Evolutionary conservation across 805 yeast species (phyloP), one percentile per base, ranked within the genome.

Genomic region (Barnettozyma californica): DNA sequence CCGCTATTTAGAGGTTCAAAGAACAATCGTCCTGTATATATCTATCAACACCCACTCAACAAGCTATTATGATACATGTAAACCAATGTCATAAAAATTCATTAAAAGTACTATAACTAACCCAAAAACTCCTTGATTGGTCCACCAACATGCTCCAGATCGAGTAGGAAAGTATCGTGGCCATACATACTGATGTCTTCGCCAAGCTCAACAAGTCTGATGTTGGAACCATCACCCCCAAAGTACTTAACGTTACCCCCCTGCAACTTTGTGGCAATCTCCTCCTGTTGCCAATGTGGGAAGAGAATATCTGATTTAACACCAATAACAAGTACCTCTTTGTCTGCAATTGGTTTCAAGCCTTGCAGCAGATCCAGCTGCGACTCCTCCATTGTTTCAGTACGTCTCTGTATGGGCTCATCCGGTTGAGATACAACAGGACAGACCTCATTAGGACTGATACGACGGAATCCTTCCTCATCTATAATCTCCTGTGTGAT

Each of bases 211-310:
- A 81, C 73, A 62, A 89, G 88, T 49, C 70, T 68, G 43, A 84
- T 74, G 39, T 71, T 71, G 19, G 59, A 63, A 49, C 63, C 61
- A 39, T 59, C 64, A 41, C 76, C 74, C 13, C 67, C 68, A 23
- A 52, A 52, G 48, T 48, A 60, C 41, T 53, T 46, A 16, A 48
- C 37, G 42, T 64, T 64, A 16, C 58, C 59, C 39, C 68, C 63
- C 45, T 63, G 68, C 42, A 91, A 71, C 34, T 81, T 78, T 14
- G 79, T 77, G 26, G 80, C 82, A 48, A 88, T 81, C 62, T 91
- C 97, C 48, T 82, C 68, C 67, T 91, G 97, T 69, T 91, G 97
- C 96, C 96, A 88, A 34, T 84, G 87, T 1, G 97, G 97, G 72
- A 91, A 91, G 45, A 91, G 73, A 37, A 87, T 86, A 63, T 91